Conservation (phyloP, 768 basidiomycete species). For the Hysterangium stoloniferum region DNA sequence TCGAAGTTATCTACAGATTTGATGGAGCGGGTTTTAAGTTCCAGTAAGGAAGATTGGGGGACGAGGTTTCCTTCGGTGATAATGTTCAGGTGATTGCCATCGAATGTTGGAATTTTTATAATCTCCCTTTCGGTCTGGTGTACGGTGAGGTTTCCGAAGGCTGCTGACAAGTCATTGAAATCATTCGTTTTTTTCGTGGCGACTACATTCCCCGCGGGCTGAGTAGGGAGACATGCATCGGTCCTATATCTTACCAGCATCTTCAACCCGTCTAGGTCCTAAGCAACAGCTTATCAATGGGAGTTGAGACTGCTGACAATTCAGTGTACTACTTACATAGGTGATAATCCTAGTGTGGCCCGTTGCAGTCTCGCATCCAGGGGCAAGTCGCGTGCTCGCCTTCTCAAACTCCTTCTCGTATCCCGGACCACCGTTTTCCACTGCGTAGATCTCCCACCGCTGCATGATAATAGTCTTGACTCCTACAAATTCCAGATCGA, state of each 20-base stretch:
- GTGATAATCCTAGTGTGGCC: constrained; percentile 57
- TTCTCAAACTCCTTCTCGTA: constrained; percentile 61
- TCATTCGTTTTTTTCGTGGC: not conserved
- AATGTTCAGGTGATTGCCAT: constrained; percentile 16
- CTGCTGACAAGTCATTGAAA: not conserved
- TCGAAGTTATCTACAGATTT: constrained; percentile 28
- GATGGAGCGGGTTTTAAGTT: constrained; percentile 38
- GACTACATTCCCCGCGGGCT: constrained; percentile 11
- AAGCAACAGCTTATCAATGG: not conserved
- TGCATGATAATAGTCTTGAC: constrained; percentile 51
- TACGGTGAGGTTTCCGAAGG: not conserved
- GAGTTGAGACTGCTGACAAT: not conserved
- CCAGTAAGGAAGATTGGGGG: constrained; percentile 37
- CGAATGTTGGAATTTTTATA: not conserved
- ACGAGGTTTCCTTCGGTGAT: constrained; percentile 24
- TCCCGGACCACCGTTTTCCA: constrained; percentile 13
- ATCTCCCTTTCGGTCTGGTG: constrained; percentile 1
- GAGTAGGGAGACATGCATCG: constrained; percentile 12
- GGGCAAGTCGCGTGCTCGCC: constrained; percentile 39
- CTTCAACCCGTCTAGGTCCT: constrained; percentile 53
- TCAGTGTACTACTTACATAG: constrained; percentile 51
- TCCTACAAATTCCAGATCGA: constrained; percentile 61
- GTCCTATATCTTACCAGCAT: constrained; percentile 38
- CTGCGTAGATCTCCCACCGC: constrained; percentile 42
- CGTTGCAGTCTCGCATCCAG: constrained; percentile 41